These are phyloP conservation scores for Aspergillus sp. DNA, from an alignment of 2,329 filamentous ascomycete species.

Conservation along the genomic window DNA sequence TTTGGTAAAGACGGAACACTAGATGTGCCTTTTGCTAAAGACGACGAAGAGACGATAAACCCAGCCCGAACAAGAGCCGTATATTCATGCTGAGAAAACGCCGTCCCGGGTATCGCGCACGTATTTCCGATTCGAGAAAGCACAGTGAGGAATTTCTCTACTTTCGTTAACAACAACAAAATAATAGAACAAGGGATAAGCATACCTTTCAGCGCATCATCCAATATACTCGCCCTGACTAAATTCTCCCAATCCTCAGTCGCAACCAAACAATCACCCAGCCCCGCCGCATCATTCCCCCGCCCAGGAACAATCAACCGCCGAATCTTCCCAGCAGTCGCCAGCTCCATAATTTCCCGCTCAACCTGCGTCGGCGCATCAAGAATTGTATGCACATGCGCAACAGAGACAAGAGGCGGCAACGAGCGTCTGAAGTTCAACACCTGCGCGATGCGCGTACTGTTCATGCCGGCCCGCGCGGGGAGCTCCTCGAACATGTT, in stretches of 20 bases:
- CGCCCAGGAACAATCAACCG: slow-evolving; percentile 58
- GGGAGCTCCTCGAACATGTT: slow-evolving; percentile 60
- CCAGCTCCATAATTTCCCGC: slow-evolving; percentile 56
- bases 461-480: slow-evolving; percentile 60
- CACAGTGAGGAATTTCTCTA: slow-evolving; percentile 52
- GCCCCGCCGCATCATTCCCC: slow-evolving; percentile 54
- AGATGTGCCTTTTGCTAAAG: slow-evolving; percentile 37
- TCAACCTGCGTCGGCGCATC: slow-evolving; percentile 59
- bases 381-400: slow-evolving; percentile 60
- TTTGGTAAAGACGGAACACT: slow-evolving; percentile 43
- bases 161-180: slow-evolving; percentile 2
- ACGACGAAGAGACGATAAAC: slow-evolving; percentile 54
- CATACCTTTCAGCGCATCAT: slow-evolving; percentile 39
- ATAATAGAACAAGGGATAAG: background rate
- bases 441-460: slow-evolving; percentile 58
- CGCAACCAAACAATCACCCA: slow-evolving; percentile 60
- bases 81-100: slow-evolving; percentile 50
- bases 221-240: slow-evolving; percentile 33
- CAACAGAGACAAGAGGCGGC: slow-evolving; percentile 59
- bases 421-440: slow-evolving; percentile 56
- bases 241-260: slow-evolving; percentile 53
- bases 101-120: slow-evolving; percentile 45
- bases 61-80: slow-evolving; percentile 52
- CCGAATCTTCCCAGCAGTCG: slow-evolving; percentile 51
- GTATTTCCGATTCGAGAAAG: slow-evolving; percentile 49